Conservation (phyloP, 1,284 basidiomycete species). For the Ustilago trichophora region DNA sequence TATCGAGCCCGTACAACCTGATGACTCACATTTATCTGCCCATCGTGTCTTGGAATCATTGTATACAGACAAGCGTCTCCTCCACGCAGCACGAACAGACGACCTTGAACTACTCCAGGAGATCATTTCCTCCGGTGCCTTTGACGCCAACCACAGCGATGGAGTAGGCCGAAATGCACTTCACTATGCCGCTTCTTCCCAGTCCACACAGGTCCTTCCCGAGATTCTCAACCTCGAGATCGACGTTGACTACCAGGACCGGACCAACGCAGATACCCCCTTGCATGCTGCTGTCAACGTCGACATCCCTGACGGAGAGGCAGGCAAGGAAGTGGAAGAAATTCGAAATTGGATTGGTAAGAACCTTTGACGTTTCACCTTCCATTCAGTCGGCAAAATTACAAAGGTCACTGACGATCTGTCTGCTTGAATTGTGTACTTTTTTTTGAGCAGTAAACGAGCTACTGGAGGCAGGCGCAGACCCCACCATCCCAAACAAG, state of each 20-base stretch:
- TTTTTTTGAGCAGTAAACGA: slow-evolving; percentile 60
- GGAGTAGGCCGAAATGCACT: slow-evolving; percentile 62
- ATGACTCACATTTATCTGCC: too few species aligned
- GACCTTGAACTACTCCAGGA: slow-evolving; percentile 54
- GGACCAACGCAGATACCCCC: slow-evolving; percentile 79
- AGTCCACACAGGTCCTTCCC: slow-evolving; percentile 52
- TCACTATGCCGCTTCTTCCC: slow-evolving; percentile 57
- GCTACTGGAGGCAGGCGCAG: slow-evolving; percentile 61
- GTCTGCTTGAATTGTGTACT: too few species aligned
- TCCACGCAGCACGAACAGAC: slow-evolving; percentile 60
- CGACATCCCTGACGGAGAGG: slow-evolving; percentile 37
- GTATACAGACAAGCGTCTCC: slow-evolving; percentile 59
- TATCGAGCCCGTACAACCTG: too few species aligned
- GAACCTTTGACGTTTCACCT: too few species aligned
- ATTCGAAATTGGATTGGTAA: slow-evolving; percentile 70
- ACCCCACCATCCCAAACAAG: slow-evolving; percentile 53
- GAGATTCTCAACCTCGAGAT: slow-evolving; percentile 69
- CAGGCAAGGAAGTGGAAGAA: slow-evolving; percentile 71
- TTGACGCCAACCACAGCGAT: slow-evolving; percentile 59
- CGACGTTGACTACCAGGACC: slow-evolving; percentile 84
- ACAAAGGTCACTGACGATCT: too few species aligned
- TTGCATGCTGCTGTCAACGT: slow-evolving; percentile 80
- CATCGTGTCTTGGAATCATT: too few species aligned
- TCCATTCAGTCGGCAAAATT: too few species aligned
- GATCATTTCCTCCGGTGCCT: slow-evolving; percentile 43